These are phyloP conservation scores for Letharia lupina DNA, from an alignment of 495 filamentous ascomycete genomes.

Conservation along the genomic window DNA sequence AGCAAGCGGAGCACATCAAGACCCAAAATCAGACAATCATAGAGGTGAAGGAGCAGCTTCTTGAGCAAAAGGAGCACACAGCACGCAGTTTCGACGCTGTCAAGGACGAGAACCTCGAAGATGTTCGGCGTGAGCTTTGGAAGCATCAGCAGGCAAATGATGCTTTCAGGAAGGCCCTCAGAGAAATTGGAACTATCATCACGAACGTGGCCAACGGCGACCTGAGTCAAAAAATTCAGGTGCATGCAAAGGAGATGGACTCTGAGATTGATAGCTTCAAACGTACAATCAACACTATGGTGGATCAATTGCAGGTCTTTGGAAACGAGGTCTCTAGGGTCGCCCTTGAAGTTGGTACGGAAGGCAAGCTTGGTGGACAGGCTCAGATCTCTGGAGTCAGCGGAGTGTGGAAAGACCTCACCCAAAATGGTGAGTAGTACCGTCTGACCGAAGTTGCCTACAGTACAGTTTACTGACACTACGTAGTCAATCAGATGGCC, in stretches of 20 bases:
- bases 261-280: slow-evolving; percentile 99
- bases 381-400: slow-evolving; percentile 90
- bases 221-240: slow-evolving; percentile 93
- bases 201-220: slow-evolving; percentile 94
- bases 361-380: slow-evolving; percentile 94
- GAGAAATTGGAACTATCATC: slow-evolving; percentile 95
- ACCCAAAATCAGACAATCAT: slow-evolving; percentile 63
- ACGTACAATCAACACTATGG: slow-evolving; percentile 94
- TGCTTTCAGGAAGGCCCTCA: slow-evolving; percentile 93
- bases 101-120: slow-evolving; percentile 55
- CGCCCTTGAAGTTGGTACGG: slow-evolving; percentile 93
- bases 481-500: slow-evolving; percentile 91
- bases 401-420: slow-evolving; percentile 97
- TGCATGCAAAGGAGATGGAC: slow-evolving; percentile 96
- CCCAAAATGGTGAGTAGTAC: slow-evolving; percentile 66
- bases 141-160: slow-evolving; percentile 98
- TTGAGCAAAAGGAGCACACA: slow-evolving; percentile 54
- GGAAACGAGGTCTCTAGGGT: slow-evolving; percentile 95
- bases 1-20: slow-evolving; percentile 69
- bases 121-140: slow-evolving; percentile 80
- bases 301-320: slow-evolving; percentile 96
- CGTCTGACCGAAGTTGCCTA: neutral
- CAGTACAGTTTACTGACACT: slow-evolving; percentile 26
- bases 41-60: slow-evolving; percentile 56
- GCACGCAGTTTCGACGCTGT: slow-evolving; percentile 48